Evolutionary conservation across 2,329 filamentous ascomycete genomes (phyloP), one percentile per base, ranked within the genome.

Genomic region (Myrmaecium sp.): DNA sequence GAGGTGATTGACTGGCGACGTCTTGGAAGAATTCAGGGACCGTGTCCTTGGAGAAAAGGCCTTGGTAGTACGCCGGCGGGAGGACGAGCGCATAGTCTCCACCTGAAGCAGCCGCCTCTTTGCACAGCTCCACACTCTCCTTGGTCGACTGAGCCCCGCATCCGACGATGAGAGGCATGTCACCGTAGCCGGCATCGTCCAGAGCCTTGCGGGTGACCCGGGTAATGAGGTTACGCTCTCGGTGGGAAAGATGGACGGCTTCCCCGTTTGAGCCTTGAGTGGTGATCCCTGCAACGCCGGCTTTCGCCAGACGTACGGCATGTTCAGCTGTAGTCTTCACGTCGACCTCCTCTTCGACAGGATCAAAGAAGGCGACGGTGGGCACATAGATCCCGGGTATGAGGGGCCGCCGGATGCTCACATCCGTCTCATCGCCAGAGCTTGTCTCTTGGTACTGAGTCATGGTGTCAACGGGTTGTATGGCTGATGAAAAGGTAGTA

Each of bases 181-280:
- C 54, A 1, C 58, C 44, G 50, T 67, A 80, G 2, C 76, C 75
- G 17, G 69, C 66, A 7, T 62, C 59, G 44, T 80, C 66, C 23
- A 84, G 60, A 9, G 76, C 75, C 33, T 66, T 62, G 21, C 79
- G 71, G 2, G 77, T 83, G 17, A 73, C 69, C 26, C 57, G 56
- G 5, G 75, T 83, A 39, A 86, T 69, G 27, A 68, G 55, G 25
- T 66, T 64, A 32, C 78, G 69, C 54, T 86, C 79, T 14, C 64
- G 57, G 39, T 74, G 73, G 22, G 72, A 71, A 17, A 86, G 63
- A 43, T 83, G 78, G 8, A 83, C 77, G 5, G 80, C 78, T 57
- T 89, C 80, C 40, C 79, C 79, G 44, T 86, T 86, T 44, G 74
- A 81, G 24, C 79, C 79, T 47, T 83, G 78, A 7, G 74, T 79